Evolutionary conservation across 768 basidiomycete genomes (phyloP).

Genomic region (Amanita molliuscula): DNA sequence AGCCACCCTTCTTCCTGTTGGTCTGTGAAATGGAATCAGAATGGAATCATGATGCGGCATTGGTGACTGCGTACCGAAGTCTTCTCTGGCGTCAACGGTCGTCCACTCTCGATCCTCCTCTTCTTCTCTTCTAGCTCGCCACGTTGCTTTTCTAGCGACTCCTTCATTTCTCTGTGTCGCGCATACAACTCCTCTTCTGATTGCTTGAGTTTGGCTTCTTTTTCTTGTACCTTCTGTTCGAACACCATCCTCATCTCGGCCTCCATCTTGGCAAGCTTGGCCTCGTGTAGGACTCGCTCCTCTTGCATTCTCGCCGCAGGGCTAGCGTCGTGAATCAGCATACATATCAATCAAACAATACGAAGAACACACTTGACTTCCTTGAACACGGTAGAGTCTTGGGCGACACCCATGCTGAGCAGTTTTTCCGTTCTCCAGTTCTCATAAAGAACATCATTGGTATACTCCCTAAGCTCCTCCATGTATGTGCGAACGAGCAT

Average conservation of each 20-base stretch:
- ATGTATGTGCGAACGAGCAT: conserved; percentile 99
- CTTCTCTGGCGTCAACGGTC: conserved; percentile 95
- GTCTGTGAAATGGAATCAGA: conserved; percentile 26
- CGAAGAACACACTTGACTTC: conserved; percentile 82
- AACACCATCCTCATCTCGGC: conserved; percentile 99
- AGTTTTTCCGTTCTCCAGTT: conserved; percentile 97
- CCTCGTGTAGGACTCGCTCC: conserved; percentile 92
- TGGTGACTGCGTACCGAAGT: conserved; percentile 46
- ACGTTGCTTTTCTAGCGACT: conserved; percentile 95
- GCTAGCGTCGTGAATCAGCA: conserved; percentile 31
- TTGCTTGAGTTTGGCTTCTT: conserved; percentile 98
- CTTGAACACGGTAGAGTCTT: conserved; percentile 97
- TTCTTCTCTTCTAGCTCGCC: conserved; percentile 97
- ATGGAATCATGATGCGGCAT: conserved; percentile 8
- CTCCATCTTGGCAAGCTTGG: conserved; percentile 98
- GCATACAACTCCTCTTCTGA: conserved; percentile 98
- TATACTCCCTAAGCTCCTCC: conserved; percentile 98
- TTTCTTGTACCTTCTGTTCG: conserved; percentile 99
- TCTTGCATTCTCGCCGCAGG: conserved; percentile 95
- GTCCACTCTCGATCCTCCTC: conserved; percentile 87
- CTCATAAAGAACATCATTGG: conserved; percentile 93
- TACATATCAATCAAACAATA: not conserved
- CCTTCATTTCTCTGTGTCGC: conserved; percentile 99
- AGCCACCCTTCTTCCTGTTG: conserved; percentile 57
- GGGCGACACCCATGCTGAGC: conserved; percentile 93